Evolutionary conservation across 306 rosid species (phyloP).

Genomic region (Fragaria nilgerrensis): DNA sequence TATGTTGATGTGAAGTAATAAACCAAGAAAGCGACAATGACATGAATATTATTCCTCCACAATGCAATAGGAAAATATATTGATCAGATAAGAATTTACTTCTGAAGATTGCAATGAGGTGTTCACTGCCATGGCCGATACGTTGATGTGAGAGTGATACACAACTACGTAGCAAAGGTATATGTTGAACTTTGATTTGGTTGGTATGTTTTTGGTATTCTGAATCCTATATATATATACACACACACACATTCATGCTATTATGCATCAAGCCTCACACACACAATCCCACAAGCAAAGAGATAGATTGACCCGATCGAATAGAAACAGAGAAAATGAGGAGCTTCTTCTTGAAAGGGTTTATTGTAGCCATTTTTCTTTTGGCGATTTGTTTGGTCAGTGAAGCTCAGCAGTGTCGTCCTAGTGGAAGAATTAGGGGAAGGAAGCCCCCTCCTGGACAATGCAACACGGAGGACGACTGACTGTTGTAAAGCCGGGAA

Average conservation of each 20-base stretch:
- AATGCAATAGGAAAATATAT: too few species aligned
- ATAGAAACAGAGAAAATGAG: not conserved
- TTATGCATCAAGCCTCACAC: not conserved
- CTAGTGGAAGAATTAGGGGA: slow-evolving; percentile 22
- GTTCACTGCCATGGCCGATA: too few species aligned
- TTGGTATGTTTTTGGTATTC: not conserved
- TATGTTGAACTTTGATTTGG: not conserved
- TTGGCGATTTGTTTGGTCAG: not conserved
- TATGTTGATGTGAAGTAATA: too few species aligned
- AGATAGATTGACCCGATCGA: not conserved
- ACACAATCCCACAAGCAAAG: not conserved
- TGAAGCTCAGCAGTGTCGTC: slow-evolving; percentile 23
- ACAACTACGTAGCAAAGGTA: not conserved
- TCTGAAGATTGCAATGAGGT: too few species aligned
- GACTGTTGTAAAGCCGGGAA: slow-evolving; percentile 29
- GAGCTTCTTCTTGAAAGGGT: slow-evolving; percentile 7
- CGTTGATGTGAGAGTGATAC: too few species aligned
- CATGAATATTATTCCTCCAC: not conserved
- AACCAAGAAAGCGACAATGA: too few species aligned
- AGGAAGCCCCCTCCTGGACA: slow-evolving; percentile 19
- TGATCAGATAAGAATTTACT: too few species aligned
- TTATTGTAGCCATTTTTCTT: not conserved
- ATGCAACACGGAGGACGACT: slow-evolving; percentile 19
- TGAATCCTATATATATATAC: not conserved
- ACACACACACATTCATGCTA: not conserved